Evolutionary conservation across 257 asterid species (phyloP), one percentile per base, ranked within the genome.

Genomic region (Petunia secreta): DNA sequence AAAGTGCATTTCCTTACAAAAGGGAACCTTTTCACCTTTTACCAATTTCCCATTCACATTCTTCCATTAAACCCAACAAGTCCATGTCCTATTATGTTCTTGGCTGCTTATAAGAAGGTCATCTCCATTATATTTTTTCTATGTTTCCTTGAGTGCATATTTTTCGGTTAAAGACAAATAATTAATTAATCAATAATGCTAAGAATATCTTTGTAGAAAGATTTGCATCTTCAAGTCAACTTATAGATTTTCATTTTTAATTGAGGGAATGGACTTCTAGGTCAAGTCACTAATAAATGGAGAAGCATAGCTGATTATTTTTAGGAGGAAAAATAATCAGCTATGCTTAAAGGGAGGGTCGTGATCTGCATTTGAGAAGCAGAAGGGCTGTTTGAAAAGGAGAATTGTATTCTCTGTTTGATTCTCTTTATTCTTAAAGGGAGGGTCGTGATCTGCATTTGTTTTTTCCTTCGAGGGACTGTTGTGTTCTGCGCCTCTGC

Each of bases 141-240:
- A 25, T 25, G 25, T 25, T 25, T 25, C 25, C 25, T 71, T 8
- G 8, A 71, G 3, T 40, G 9, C 48, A 46, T 71, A 48, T 9
- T 34, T 10, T 9, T 2, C 43, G 25, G 25, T 50, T 48, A 48
- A 39, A 5, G 77, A 54, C 25, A 50, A 46, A 71, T 46, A 71
- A 71, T 48, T 46, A 15, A 69, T 69, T 1, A 40, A 13, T 0
- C 25, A 25, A 25, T 25, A 48, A 71, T 71, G 43, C 41, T 46
- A 10, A 71, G 60, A 71, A 48, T 46, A 71, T 71, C 43, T 5
- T 46, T 71, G 43, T 48, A 71, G 60, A 71, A 71, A 71, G 58
- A 71, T 71, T 48, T 48, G 77, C 59, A 71, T 71, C 60, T 71
- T 71, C 59, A 71, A 43, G 75, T 67, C 75, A 67, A 71, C 50